Evolutionary conservation across 495 filamentous ascomycete species (phyloP).

Genomic region (Aspergillus incahuasiensis): DNA sequence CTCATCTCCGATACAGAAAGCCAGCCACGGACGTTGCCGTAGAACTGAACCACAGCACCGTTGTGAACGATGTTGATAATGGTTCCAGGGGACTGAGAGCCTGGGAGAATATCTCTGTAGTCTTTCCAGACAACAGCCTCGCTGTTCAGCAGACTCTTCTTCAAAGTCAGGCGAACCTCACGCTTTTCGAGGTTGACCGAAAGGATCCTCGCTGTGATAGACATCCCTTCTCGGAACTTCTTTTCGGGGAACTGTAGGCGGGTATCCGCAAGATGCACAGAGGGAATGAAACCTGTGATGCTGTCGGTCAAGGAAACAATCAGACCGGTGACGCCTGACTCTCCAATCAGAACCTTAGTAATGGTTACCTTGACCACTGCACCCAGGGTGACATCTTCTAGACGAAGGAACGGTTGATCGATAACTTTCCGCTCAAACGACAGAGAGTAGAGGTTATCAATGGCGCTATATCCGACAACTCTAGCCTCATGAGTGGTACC

Average conservation of each 20-base stretch:
- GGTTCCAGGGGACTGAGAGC: constrained; percentile 74
- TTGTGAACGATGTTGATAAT: constrained; percentile 69
- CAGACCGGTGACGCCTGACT: constrained; percentile 68
- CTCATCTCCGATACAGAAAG: constrained; percentile 95
- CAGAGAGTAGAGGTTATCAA: constrained; percentile 82
- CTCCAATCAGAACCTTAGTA: constrained; percentile 73
- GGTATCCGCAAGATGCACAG: constrained; percentile 83
- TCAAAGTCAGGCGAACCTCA: constrained; percentile 81
- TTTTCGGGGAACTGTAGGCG: constrained; percentile 87
- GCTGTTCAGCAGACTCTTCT: constrained; percentile 90
- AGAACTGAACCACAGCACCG: constrained; percentile 92
- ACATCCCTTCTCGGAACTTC: constrained; percentile 85
- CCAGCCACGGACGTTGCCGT: constrained; percentile 73
- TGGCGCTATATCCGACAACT: constrained; percentile 75
- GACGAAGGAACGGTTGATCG: constrained; percentile 79
- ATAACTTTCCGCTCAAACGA: constrained; percentile 78
- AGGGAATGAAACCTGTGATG: constrained; percentile 80
- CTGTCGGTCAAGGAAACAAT: constrained; percentile 80
- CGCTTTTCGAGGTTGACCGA: constrained; percentile 72
- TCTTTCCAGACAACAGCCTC: constrained; percentile 69
- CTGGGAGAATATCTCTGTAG: constrained; percentile 63
- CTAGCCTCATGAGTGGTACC: constrained; percentile 75
- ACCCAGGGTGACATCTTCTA: constrained; percentile 84
- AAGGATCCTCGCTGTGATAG: constrained; percentile 77
- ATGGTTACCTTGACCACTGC: constrained; percentile 78